phyloP scores from a whole-genome alignment of 1,284 basidiomycete species.

The Inonotus obliquus region DNA sequence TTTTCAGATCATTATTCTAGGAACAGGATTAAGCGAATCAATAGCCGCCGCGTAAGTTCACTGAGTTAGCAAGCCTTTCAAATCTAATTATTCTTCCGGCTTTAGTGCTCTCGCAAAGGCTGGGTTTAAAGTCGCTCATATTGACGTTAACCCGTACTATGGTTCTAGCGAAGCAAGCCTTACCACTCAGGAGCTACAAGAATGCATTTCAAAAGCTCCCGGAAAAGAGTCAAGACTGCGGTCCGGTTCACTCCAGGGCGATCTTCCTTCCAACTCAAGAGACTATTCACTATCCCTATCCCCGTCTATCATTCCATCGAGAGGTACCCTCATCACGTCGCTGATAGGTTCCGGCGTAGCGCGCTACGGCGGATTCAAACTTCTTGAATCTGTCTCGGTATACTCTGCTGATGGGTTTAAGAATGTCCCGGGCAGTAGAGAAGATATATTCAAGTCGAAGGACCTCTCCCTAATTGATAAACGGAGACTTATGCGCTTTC shows the following conservation, averaged over 20 bases:
- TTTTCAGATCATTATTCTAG: slow-evolving; percentile 85
- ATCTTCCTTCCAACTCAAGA: slow-evolving; percentile 44
- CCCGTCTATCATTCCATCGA: slow-evolving; percentile 78
- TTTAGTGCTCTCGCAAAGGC: slow-evolving; percentile 81
- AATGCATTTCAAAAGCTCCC: slow-evolving; percentile 44
- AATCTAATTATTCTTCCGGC: slow-evolving; percentile 24
- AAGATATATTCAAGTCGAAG: slow-evolving; percentile 89
- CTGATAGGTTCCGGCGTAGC: slow-evolving; percentile 84
- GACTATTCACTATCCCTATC: slow-evolving; percentile 85
- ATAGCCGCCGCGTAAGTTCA: slow-evolving; percentile 78
- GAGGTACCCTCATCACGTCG: slow-evolving; percentile 76
- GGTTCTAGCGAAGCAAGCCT: slow-evolving; percentile 81
- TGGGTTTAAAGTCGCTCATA: slow-evolving; percentile 82
- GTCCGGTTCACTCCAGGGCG: slow-evolving; percentile 30
- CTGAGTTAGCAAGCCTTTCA: slow-evolving; percentile 11
- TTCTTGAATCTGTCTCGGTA: slow-evolving; percentile 75
- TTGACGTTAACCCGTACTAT: slow-evolving; percentile 85
- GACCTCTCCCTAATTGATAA: slow-evolving; percentile 81
- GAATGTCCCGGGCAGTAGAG: slow-evolving; percentile 86
- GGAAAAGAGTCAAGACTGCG: slow-evolving; percentile 29
- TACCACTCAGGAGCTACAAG: slow-evolving; percentile 72
- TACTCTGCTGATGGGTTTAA: slow-evolving; percentile 46
- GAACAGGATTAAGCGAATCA: slow-evolving; percentile 86
- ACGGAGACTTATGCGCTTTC: slow-evolving; percentile 87
- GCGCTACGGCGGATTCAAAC: slow-evolving; percentile 85